Base-by-base conservation (phyloP, 2,329 filamentous ascomycete genomes). In the Pseudogymnoascus sp. region DNA sequence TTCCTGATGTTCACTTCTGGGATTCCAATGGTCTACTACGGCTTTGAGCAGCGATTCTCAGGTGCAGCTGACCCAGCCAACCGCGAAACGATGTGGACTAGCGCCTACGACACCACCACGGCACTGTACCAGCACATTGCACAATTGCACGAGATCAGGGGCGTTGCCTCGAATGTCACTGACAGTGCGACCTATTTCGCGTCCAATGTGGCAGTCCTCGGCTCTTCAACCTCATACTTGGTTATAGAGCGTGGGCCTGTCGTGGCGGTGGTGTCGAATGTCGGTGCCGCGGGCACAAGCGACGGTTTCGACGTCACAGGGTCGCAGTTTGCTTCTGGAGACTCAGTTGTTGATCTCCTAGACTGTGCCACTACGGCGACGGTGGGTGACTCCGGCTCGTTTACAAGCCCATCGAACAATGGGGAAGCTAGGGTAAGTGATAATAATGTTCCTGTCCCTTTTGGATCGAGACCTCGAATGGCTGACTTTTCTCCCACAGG, bases 1-100 rank as follows among this genome's bases (percentile, higher is more conserved):
- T 82, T 77, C 68, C 79, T 74, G 6, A 76, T 83, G 59, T 74
- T 83, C 36, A 70, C 72, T 8, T 77, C 82, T 66, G 81, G 81
- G n/a, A 79, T 83, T 40, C 80, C 81, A 0, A 79, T 82, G 66
- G 63, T 82, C 36, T 83, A 83, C 68, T 75, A 80, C 64, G 80
- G 81, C 13, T 78, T 82, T 67, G 81, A 83, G 68, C 80, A 83
- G 65, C 75, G 78, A 68, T 78, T 77, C 69, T 68, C 71, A 10
- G 77, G 77, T 21, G 65, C 60, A 3, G 65, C 44, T n/a, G 76
- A 76, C 42, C 77, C 77, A 1, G 13, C 69, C 23, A 79, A 79
- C 65, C 76, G 77, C 11, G 78, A 79, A 66, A 77, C 78, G 4
- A 69, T 75, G 15, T 80, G 78, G 78, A 66, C 76, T 0, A 66